A percentile compares a stretch with the other conserved stretches of the same genome.
These are phyloP conservation scores for Firmiana major DNA, from an alignment of 345 rosid species.

Conservation along the genomic window DNA sequence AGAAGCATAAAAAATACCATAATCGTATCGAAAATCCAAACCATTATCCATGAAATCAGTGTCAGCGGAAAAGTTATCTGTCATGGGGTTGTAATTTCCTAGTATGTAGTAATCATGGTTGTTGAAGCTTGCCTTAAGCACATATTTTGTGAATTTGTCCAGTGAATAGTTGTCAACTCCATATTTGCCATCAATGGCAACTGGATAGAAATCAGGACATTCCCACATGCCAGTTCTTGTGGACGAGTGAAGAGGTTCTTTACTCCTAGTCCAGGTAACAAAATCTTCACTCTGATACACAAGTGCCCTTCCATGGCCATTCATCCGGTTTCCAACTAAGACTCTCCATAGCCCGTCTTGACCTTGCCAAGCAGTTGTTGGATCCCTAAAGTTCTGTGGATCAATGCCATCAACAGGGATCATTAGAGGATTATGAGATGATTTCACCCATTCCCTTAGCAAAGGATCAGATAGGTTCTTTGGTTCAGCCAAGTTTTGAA, in stretches of 20 bases:
- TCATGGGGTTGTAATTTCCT: constrained; percentile 33
- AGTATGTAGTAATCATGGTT: constrained; percentile 23
- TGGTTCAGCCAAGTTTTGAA: constrained; percentile 45
- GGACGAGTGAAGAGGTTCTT: constrained; percentile 45
- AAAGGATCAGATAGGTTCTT: constrained; percentile 44
- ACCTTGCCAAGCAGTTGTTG: constrained; percentile 51
- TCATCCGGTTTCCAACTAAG: constrained; percentile 35
- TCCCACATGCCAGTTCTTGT: constrained; percentile 73
- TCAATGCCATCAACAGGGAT: constrained; percentile 31
- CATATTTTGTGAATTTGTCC: constrained; percentile 28
- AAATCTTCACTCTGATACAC: constrained; percentile 59
- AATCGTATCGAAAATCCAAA: constrained; percentile 45
- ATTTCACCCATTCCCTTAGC: constrained; percentile 46
- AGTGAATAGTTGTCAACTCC: constrained; percentile 39
- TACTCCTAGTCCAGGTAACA: constrained; percentile 38
- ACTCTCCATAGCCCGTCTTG: constrained; percentile 36
- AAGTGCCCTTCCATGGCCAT: constrained; percentile 38
- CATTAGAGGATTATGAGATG: constrained; percentile 38
- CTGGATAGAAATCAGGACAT: constrained; percentile 65
- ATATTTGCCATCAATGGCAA: neutral
- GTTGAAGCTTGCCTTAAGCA: constrained; percentile 24
- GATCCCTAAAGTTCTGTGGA: constrained; percentile 48
- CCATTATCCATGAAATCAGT: constrained; percentile 23
- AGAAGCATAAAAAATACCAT: constrained; percentile 61
- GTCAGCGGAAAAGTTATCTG: constrained; percentile 33